Evolutionary conservation across 163 green algal genomes (phyloP).

Genomic region (Chlamydomonas reinhardtii): DNA sequence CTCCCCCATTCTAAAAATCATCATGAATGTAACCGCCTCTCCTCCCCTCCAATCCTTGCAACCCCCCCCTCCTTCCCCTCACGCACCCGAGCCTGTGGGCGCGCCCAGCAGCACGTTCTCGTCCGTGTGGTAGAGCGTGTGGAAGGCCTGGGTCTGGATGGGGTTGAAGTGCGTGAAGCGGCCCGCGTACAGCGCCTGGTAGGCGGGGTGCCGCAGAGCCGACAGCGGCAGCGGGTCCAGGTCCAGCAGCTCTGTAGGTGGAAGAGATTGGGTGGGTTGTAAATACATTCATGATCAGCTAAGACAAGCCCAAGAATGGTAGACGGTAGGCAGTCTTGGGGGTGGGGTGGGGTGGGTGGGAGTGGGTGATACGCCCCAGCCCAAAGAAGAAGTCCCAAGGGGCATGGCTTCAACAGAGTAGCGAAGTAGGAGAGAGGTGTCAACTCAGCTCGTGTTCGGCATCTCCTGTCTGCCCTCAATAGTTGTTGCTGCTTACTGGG

Average conservation of each 20-base stretch:
- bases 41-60: neutral
- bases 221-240: conserved; percentile 92
- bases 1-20: neutral
- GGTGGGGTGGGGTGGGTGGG: neutral
- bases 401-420: no score
- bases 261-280: neutral
- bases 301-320: no score
- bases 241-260: conserved; percentile 91
- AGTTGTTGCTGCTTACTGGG: no score
- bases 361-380: no score
- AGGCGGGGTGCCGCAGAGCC: conserved; percentile 81
- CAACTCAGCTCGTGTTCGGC: no score
- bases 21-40: no score
- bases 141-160: conserved; percentile 93
- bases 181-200: conserved; percentile 84
- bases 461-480: no score
- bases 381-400: no score
- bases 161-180: conserved; percentile 98
- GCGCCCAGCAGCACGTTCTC: conserved; percentile 96
- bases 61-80: neutral
- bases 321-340: no score
- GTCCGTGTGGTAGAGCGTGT: conserved; percentile 97
- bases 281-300: no score
- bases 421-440: no score
- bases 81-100: conserved; percentile 83